These are phyloP conservation scores for Tolypocladium tundrense DNA, from an alignment of 2,329 filamentous ascomycete genomes.

Conservation along the genomic window DNA sequence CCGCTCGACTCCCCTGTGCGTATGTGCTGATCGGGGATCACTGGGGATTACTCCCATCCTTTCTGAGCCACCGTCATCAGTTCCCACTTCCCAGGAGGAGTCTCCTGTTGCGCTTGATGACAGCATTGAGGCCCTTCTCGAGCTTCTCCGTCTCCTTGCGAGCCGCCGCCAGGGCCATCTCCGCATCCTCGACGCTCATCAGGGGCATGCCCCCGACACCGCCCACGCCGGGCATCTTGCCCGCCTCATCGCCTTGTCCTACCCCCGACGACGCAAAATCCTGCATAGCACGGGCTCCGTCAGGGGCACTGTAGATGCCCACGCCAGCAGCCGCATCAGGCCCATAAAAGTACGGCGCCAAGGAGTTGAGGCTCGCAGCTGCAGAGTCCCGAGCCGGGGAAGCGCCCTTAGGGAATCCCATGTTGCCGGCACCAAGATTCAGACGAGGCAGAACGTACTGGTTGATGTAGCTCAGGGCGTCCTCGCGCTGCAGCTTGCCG, in stretches of 20 bases:
- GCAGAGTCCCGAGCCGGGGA: constrained; percentile 32
- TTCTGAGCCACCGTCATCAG: constrained; percentile 4
- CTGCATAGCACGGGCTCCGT: constrained; percentile 22
- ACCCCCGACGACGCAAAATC: constrained; percentile 20
- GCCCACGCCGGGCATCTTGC: constrained; percentile 17
- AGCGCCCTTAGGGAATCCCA: constrained; percentile 27
- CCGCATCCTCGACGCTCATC: constrained; percentile 54
- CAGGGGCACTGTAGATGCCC: constrained; percentile 30
- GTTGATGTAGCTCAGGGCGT: constrained; percentile 58
- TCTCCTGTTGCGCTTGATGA: constrained; percentile 50
- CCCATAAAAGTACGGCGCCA: constrained; percentile 47
- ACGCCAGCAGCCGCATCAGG: constrained; percentile 33
- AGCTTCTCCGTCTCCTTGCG: constrained; percentile 51
- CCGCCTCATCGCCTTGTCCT: constrained; percentile 15
- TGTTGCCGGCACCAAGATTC: constrained; percentile 40
- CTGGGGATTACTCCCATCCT: not conserved
- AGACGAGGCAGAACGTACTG: constrained; percentile 55
- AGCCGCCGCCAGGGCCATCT: constrained; percentile 40
- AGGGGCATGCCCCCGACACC: constrained; percentile 36
- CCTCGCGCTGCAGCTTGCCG: constrained; percentile 55
- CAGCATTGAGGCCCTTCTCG: constrained; percentile 49
- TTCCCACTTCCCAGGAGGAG: constrained; percentile 31
- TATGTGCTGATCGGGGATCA: not conserved
- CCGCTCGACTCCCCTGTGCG: not conserved
- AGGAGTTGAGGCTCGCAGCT: constrained; percentile 40